Percentiles rank a stretch among this genome's conserved stretches.
Conservation (phyloP, 2,329 filamentous ascomycete species). For the Berkeleyomyces basicola region DNA sequence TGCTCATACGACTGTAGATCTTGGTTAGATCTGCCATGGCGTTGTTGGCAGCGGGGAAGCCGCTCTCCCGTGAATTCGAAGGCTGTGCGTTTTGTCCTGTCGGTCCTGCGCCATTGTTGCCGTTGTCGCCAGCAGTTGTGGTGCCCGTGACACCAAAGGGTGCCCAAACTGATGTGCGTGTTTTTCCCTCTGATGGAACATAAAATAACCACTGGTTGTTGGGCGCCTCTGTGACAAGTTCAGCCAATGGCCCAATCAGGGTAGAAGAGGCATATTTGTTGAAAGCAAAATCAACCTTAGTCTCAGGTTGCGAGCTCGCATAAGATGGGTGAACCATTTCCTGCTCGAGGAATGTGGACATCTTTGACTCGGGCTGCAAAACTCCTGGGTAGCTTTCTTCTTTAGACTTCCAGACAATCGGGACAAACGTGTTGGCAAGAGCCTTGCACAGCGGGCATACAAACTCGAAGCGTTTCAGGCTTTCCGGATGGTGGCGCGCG, state of each 20-base stretch:
- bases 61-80: background rate
- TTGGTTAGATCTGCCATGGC: constrained; percentile 38
- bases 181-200: background rate
- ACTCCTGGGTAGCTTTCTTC: constrained; percentile 7
- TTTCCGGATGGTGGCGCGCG: constrained; percentile 82
- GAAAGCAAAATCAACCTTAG: background rate
- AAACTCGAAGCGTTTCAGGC: constrained; percentile 66
- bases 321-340: constrained; percentile 26
- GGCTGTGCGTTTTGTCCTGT: background rate
- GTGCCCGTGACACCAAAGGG: too few species aligned
- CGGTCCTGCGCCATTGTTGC: background rate
- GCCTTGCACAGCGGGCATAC: constrained; percentile 95
- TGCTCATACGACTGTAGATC: constrained; percentile 43
- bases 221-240: background rate
- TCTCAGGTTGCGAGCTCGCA: background rate
- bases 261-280: background rate
- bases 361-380: constrained; percentile 1
- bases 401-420: constrained; percentile 76
- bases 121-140: too few species aligned
- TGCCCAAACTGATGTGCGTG: too few species aligned
- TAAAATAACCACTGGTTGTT: background rate
- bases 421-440: constrained; percentile 83
- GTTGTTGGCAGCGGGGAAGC: constrained; percentile 14
- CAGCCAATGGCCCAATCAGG: background rate
- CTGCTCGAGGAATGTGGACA: constrained; percentile 46